Percentiles rank a stretch among this genome's conserved stretches.
Conservation (phyloP, 352 stramenopile genomes). For the Pseudoperonospora humuli region DNA sequence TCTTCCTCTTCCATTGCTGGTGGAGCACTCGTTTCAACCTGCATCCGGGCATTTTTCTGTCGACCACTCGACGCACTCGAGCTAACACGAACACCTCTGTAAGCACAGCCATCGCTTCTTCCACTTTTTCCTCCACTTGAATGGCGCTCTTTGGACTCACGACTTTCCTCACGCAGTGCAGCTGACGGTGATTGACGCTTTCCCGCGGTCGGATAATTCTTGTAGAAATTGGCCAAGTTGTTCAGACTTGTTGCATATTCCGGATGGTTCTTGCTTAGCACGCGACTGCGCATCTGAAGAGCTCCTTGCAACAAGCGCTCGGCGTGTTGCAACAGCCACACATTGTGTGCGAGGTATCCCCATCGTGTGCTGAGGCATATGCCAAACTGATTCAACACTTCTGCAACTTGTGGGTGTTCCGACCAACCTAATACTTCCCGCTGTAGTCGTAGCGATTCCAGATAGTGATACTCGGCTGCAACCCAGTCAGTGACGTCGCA, state of each 20-base stretch:
- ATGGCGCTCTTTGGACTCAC: constrained; percentile 13
- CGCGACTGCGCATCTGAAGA: constrained; percentile 58
- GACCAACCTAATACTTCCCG: constrained; percentile 66
- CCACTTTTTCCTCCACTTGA: constrained; percentile 10
- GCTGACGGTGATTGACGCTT: constrained; percentile 25
- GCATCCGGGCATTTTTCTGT: no score
- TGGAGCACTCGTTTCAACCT: no score
- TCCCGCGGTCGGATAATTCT: constrained; percentile 41
- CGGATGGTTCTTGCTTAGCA: constrained; percentile 62
- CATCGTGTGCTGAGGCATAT: constrained; percentile 70
- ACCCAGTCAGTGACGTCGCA: constrained; percentile 76
- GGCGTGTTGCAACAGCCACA: constrained; percentile 67
- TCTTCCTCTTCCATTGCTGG: constrained; percentile 16
- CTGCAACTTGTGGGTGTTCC: constrained; percentile 69
- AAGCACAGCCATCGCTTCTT: no score
- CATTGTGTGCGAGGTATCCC: constrained; percentile 64
- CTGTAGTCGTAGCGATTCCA: constrained; percentile 71
- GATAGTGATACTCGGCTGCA: constrained; percentile 65
- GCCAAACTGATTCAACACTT: constrained; percentile 73
- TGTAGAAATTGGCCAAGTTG: constrained; percentile 83
- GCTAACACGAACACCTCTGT: no score
- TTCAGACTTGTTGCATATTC: constrained; percentile 81
- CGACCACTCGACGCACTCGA: no score
- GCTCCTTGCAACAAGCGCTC: constrained; percentile 63
- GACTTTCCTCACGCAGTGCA: constrained; percentile 13